phyloP scores from a whole-genome alignment of 225 moss, liverwort and hornwort species.

The Polytrichum formosum region DNA sequence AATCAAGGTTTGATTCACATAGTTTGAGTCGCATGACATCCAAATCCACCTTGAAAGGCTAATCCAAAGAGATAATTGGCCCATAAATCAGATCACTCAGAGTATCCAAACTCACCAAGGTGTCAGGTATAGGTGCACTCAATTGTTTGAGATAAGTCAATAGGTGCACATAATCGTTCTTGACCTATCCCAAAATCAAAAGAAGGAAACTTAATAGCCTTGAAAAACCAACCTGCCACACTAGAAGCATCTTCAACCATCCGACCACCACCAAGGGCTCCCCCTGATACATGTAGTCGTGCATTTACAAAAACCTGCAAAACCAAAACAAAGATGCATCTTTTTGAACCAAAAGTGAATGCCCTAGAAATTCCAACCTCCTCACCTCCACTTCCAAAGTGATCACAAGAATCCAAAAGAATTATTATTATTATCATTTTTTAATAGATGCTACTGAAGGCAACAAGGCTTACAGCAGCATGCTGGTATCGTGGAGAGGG shows the following conservation, averaged over 20 bases:
- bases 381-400: background rate
- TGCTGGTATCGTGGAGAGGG: conserved; percentile 54
- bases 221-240: conserved; percentile 32
- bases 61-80: too few relatives aligned
- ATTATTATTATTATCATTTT: too few relatives aligned
- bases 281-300: conserved; percentile 46
- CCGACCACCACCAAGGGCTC: conserved; percentile 49
- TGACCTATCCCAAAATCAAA: background rate
- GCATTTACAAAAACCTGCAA: conserved; percentile 48
- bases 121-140: too few relatives aligned
- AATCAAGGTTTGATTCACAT: too few relatives aligned
- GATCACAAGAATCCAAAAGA: background rate
- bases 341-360: too few relatives aligned
- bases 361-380: too few relatives aligned
- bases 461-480: conserved; percentile 41
- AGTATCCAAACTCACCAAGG: too few relatives aligned
- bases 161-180: background rate
- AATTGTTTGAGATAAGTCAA: too few relatives aligned
- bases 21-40: too few relatives aligned
- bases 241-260: conserved; percentile 54
- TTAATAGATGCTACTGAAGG: background rate
- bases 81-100: too few relatives aligned
- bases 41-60: too few relatives aligned
- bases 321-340: background rate
- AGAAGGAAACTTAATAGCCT: background rate